These are phyloP conservation scores for Pisolithus tinctorius DNA, from an alignment of 768 basidiomycete species.

Conservation along the genomic window DNA sequence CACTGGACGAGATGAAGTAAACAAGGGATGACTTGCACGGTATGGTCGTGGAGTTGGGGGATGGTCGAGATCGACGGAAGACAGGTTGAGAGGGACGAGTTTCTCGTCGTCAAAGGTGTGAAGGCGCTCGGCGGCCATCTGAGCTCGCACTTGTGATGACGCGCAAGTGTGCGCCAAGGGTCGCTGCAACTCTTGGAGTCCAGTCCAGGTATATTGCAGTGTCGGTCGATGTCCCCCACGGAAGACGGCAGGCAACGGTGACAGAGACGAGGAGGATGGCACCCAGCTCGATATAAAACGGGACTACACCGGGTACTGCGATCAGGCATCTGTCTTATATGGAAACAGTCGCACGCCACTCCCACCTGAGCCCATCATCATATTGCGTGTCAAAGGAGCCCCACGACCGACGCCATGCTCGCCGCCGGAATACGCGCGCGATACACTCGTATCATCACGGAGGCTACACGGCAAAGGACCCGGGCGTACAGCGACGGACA, in stretches of 20 bases:
- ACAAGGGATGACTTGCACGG: constrained; percentile 12
- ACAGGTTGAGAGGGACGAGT: not conserved
- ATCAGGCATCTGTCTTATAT: too few species aligned
- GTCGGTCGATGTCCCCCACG: not conserved
- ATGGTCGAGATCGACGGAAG: constrained; percentile 12
- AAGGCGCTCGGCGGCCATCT: not conserved
- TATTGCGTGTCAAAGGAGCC: too few species aligned
- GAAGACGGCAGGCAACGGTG: not conserved
- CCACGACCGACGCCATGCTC: too few species aligned
- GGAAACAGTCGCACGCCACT: too few species aligned
- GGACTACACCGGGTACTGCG: too few species aligned
- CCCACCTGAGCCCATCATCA: too few species aligned
- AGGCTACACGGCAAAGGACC: constrained; percentile 1
- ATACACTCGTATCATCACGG: too few species aligned
- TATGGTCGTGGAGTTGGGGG: constrained; percentile 11
- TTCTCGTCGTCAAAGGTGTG: constrained; percentile 19
- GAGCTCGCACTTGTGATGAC: too few species aligned
- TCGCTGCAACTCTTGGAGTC: not conserved
- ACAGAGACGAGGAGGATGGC: not conserved
- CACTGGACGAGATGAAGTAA: constrained; percentile 15
- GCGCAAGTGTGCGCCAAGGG: not conserved
- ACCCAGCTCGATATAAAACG: too few species aligned
- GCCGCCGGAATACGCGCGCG: too few species aligned
- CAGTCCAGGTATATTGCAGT: not conserved
- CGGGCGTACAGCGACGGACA: not conserved